Conservation (phyloP, 192 early-diverging fungal species). For the Coemansia sp. region DNA sequence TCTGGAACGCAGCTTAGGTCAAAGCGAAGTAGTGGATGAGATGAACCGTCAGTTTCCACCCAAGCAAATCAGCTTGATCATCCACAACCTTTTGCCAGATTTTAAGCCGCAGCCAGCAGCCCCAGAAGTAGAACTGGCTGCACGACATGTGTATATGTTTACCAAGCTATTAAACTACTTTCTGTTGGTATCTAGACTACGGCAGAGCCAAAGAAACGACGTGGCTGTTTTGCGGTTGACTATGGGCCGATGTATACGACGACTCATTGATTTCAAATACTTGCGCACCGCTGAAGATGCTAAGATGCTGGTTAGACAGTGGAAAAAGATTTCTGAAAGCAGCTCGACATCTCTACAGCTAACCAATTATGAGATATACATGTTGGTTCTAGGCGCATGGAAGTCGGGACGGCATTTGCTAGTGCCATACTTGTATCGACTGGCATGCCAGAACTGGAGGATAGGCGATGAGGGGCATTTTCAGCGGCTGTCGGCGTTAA, state of each 20-base stretch:
- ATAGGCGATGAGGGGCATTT: conserved; percentile 17
- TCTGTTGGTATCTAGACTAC: conserved; percentile 27
- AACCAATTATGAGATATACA: conserved; percentile 28
- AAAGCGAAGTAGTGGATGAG: conserved; percentile 11
- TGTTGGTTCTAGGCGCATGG: conserved; percentile 48
- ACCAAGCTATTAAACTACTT: conserved; percentile 43
- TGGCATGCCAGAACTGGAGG: conserved; percentile 22
- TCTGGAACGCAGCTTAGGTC: conserved; percentile 25
- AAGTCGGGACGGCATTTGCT: conserved; percentile 34
- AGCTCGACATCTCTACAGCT: conserved; percentile 23
- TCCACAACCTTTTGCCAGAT: conserved; percentile 23
- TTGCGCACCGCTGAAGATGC: conserved; percentile 27
- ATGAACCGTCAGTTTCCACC: conserved; percentile 17
- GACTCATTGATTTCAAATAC: conserved; percentile 11
- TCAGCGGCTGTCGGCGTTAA: conserved; percentile 33
- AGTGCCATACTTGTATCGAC: conserved; percentile 36
- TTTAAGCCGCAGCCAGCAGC: conserved; percentile 2
- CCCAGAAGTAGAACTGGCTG: conserved; percentile 13
- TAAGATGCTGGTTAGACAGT: conserved; percentile 16
- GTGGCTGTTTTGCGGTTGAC: conserved; percentile 28
- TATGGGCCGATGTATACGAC: conserved; percentile 48
- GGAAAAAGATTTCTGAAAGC: conserved; percentile 22
- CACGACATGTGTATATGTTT: conserved; percentile 26
- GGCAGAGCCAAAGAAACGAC: conserved; percentile 21
- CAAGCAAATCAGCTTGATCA: conserved; percentile 7